Evolutionary conservation across 2,329 filamentous ascomycete species (phyloP), one percentile per base, ranked within the genome.

Genomic region (Pseudodiploospora longispora): DNA sequence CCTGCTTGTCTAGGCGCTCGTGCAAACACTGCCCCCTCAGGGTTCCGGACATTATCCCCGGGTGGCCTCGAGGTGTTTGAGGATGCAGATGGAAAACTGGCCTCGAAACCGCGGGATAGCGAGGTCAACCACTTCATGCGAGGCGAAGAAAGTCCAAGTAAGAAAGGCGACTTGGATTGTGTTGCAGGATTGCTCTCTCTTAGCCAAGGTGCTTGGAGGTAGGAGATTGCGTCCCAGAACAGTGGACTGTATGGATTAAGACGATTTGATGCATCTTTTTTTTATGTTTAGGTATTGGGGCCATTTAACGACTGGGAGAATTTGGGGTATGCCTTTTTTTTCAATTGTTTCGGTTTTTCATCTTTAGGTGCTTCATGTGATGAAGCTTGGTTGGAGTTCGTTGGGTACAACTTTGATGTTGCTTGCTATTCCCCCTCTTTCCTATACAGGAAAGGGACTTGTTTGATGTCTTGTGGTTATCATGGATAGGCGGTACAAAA

Each of bases 141-240:
- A 31, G 73, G 73, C 40, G 75, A 77, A 30, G 72, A 80, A 50
- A 80, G 78, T 58, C 82, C 80, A 6, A 82, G 82, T 59, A 87
- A 88, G 64, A 82, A 80, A 60, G 78, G 82, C 45, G 91, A 96
- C 59, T 73, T 95, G 62, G 88, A 94, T 59, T 94, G 88, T 58
- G 83, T 95, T 38, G 87, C 91, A 43, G 88, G 88, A n/a, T 66
- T 97, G 51, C 64, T 96, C 50, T 91, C 87, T 41, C 72, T 97
- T 38, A 94, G 88, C 56, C 87, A 95, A 66, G 91, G 90, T n/a
- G 87, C 87, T 58, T 96, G 90, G 89, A 76, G 80, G 58, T 85
- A 65, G 19, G 19, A 19, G 19, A 19, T 19, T 19, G 19, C 19
- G 19, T 19, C 19, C 19, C 19, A 19, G 19, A 19, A 19, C 19